These are phyloP conservation scores for Prunus mongolica DNA, from an alignment of 306 rosid species.

Conservation along the genomic window DNA sequence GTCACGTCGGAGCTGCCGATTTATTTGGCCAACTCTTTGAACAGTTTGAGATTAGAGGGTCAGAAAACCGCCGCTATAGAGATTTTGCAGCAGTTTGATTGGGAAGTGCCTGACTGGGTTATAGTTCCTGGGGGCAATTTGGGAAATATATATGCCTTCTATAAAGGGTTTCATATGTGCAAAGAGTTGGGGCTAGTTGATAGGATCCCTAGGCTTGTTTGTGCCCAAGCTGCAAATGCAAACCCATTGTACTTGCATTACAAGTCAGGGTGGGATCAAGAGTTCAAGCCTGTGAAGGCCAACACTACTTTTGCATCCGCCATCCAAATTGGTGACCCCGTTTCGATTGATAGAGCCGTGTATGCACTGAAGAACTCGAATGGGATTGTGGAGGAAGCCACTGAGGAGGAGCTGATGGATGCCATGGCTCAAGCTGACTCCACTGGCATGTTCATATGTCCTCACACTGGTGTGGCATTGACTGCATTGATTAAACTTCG, in stretches of 20 bases:
- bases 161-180: constrained; percentile 81
- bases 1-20: constrained; percentile 72
- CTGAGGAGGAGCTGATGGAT: constrained; percentile 87
- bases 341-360: constrained; percentile 82
- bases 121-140: constrained; percentile 77
- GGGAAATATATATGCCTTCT: constrained; percentile 82
- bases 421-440: constrained; percentile 80
- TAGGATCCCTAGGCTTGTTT: constrained; percentile 80
- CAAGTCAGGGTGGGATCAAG: constrained; percentile 67
- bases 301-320: constrained; percentile 73
- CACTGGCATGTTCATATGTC: constrained; percentile 87
- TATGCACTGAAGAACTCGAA: constrained; percentile 58
- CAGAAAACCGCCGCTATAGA: constrained; percentile 84
- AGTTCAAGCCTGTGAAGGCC: constrained; percentile 56
- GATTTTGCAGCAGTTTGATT: constrained; percentile 83
- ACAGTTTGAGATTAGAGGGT: constrained; percentile 77
- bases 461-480: constrained; percentile 92
- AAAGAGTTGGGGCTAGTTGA: constrained; percentile 75
- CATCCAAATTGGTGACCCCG: constrained; percentile 86
- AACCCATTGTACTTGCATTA: constrained; percentile 64
- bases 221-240: constrained; percentile 89
- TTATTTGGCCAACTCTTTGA: constrained; percentile 65
- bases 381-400: constrained; percentile 91
- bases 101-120: constrained; percentile 91
- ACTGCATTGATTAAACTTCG: constrained; percentile 70